Evolutionary conservation across 2,329 filamentous ascomycete species (phyloP), one percentile per base, ranked within the genome.

Genomic region (Incumbomyces lentus): DNA sequence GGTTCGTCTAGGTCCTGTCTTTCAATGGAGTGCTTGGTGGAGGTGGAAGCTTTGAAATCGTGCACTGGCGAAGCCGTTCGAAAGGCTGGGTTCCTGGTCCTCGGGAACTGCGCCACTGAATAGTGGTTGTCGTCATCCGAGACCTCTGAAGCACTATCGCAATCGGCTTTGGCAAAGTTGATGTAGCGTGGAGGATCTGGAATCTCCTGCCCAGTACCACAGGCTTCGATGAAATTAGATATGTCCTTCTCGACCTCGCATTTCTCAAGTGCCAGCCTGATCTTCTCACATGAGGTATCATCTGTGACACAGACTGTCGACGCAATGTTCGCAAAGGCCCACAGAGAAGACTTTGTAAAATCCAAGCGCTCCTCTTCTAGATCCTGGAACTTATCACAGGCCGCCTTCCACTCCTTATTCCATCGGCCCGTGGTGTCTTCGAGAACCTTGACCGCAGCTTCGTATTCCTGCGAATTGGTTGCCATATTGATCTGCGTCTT

Each of bases 201-300:
- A 39, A 98, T 98, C 64, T 98, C 93, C 64, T 96, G 90, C 4
- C 92, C 89, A 2, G 92, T 98, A 17, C 90, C 90, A 53, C 70
- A 78, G 40, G 94, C 88, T 52, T 76, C 83, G 67, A 98, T 98
- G 69, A 98, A 98, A 52, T 67, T 71, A 17, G 79, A 69, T 52
- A 98, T 95, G 62, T 98, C 93, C 64, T 90, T 94, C 64, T 95
- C 89, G 1, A 98, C 92, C 58, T 98, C 92, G 68, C 93, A 94
- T 60, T 86, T 85, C 68, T 98, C 93, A 2, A 98, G 73, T 0
- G 90, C 90, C 4, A 96, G 70, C 10, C 93, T 81, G 51, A 98
- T 86, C 70, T 95, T 96, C 67, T 98, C 93, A 64, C 90, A 98
- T 2, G 90, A 92, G 38, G 85, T 79, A 68, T 98, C 92, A 60